Evolutionary conservation across 169 alveolate genomes (phyloP).

Genomic region (Plasmodium fragile): DNA sequence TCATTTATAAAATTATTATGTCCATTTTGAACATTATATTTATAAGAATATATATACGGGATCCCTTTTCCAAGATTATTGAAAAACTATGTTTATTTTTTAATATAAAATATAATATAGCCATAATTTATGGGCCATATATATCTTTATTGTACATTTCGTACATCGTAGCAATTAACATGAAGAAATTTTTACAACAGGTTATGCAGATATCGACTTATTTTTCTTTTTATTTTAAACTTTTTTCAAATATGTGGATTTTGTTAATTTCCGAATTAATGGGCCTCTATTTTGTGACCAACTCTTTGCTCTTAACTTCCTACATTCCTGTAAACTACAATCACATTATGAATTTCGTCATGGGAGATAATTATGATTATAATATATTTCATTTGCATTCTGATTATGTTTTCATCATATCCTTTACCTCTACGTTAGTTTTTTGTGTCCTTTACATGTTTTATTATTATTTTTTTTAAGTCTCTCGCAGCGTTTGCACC

Average conservation of each 20-base stretch:
- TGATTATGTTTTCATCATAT: conserved; percentile 62
- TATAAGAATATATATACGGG: conserved; percentile 64
- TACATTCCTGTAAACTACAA: conserved; percentile 65
- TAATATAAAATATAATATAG: conserved; percentile 53
- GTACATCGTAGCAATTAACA: conserved; percentile 64
- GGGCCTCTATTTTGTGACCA: conserved; percentile 70
- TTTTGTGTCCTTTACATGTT: conserved; percentile 49
- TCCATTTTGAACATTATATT: conserved; percentile 55
- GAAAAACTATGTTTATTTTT: conserved; percentile 65
- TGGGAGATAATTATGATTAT: conserved; percentile 56
- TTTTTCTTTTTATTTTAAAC: conserved; percentile 63
- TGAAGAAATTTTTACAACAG: conserved; percentile 71
- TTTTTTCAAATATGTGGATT: conserved; percentile 68
- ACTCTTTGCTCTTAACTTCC: conserved; percentile 62
- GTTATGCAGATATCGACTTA: conserved; percentile 58
- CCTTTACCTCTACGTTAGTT: conserved; percentile 37
- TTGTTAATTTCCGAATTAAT: conserved; percentile 59
- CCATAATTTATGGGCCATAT: conserved; percentile 72
- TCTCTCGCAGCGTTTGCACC: neutral
- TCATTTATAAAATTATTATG: conserved; percentile 58
- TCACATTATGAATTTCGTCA: conserved; percentile 55
- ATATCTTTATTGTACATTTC: conserved; percentile 60
- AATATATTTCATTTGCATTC: conserved; percentile 65
- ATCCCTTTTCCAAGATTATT: conserved; percentile 64
- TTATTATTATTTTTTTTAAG: conserved; percentile 54